Evolutionary conservation across 73 alveolate species (phyloP), one percentile per base, ranked within the genome.

Genomic region (Blepharisma stoltei): DNA sequence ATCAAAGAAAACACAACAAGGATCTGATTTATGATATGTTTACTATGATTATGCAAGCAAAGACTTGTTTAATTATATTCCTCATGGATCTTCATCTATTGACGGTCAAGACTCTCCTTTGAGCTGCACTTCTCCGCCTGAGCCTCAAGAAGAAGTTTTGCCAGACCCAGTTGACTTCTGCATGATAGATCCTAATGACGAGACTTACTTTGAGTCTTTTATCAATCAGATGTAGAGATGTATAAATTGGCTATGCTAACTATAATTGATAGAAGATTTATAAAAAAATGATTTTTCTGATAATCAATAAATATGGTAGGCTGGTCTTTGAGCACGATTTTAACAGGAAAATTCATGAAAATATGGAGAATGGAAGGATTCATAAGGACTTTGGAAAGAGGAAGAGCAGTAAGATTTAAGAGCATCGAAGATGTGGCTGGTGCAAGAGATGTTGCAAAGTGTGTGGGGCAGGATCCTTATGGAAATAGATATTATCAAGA

Each of bases 401-500:
- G 91, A 18, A 78, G 88, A n/a, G 65, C 79, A 1, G 79, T n/a
- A 0, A 73, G 81, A 23, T 80, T 78, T 77, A 88, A 80, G 67
- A 66, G 70, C 54, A 67, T 90, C 6, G 92, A 79, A 60, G 95
- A 88, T 71, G 84, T 75, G 76, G 87, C 86, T 6, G 95, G 95
- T 2, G 82, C 73, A 27, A 83, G 84, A n/a, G 92, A 88, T 32
- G 92, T 84, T 43, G 95, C 53, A 1, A 52, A 81, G 6, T 84
- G 70, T 8, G 92, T 88, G 6, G 95, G 95, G 46, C 7, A 78
- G 27, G 95, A 88, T 54, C 89, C 78, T 55, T 80, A 78, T 54
- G 95, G 95, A 0, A 88, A 88, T 67, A 27, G 91, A 60, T 88
- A 84, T 81, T 88, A 88, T 60, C 92, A 88, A 54, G 95, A 88